phyloP scores from a whole-genome alignment of 257 asterid genomes.

The Solanum verrucosum region DNA sequence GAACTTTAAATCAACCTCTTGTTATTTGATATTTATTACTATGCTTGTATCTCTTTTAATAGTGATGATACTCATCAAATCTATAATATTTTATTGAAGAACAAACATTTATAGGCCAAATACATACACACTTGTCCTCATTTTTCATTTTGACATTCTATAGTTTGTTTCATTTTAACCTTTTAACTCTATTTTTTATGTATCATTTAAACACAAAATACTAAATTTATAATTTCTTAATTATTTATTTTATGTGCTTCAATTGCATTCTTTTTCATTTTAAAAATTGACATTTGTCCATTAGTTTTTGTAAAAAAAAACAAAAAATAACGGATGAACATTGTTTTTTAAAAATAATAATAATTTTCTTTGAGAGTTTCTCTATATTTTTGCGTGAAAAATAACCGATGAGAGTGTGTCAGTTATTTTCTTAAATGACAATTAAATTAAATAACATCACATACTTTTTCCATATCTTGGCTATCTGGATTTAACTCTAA shows the following conservation, averaged over 20 bases:
- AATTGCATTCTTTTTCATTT: background rate
- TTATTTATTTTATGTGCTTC: background rate
- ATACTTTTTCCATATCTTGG: background rate
- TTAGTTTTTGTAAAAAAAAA: too few species aligned
- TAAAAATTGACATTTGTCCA: background rate
- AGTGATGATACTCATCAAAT: background rate
- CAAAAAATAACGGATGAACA: background rate
- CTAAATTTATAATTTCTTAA: background rate
- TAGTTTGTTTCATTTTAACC: background rate
- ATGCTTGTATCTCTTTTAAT: background rate
- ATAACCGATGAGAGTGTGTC: background rate
- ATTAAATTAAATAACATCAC: background rate
- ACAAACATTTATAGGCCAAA: background rate
- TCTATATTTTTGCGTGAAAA: background rate
- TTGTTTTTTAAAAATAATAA: too few species aligned
- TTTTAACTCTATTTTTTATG: background rate
- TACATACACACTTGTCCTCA: background rate
- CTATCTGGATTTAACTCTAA: background rate
- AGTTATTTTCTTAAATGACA: background rate
- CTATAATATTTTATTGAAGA: background rate
- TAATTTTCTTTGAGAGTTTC: too few species aligned
- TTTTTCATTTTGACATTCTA: background rate
- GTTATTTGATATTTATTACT: background rate
- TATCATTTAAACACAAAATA: too few species aligned
- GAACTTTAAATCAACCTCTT: background rate